Percentiles rank a stretch among this genome's conserved stretches.
phyloP scores from a whole-genome alignment of 2,329 filamentous ascomycete genomes.

The Ophiostoma fasciatum region DNA sequence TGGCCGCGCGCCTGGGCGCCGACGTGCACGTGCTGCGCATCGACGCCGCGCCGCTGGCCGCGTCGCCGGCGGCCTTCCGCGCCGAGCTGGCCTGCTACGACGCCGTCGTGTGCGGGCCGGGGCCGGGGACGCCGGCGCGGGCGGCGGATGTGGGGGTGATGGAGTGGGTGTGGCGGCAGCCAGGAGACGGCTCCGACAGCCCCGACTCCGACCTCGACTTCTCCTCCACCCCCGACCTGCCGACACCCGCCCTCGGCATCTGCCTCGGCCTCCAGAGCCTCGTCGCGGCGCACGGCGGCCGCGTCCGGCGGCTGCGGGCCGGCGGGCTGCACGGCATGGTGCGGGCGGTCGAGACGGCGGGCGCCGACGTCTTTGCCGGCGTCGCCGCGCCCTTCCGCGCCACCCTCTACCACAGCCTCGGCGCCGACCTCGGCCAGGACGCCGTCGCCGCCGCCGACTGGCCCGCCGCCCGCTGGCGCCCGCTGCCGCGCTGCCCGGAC shows the following conservation, averaged over 20 bases:
- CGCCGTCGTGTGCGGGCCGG: conserved; percentile 80
- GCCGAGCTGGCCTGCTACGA: conserved; percentile 48
- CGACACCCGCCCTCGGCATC: conserved; percentile 62
- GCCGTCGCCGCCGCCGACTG: conserved; percentile 21
- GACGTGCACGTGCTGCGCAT: conserved; percentile 60
- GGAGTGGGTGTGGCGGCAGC: conserved; percentile 50
- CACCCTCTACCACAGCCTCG: conserved; percentile 62
- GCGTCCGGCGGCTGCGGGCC: conserved; percentile 43
- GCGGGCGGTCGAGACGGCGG: conserved; percentile 24
- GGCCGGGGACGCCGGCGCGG: conserved; percentile 65
- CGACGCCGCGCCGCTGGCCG: conserved; percentile 37
- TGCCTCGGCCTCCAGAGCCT: conserved; percentile 84
- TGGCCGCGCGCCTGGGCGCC: conserved; percentile 53
- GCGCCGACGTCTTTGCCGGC: conserved; percentile 48
- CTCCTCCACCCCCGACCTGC: too few relatives aligned
- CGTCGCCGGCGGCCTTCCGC: conserved; percentile 28
- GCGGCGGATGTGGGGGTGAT: conserved; percentile 73
- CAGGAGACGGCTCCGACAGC: conserved; percentile 9
- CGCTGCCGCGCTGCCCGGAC: conserved; percentile 21
- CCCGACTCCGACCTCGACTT: too few relatives aligned
- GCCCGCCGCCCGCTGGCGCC: conserved; percentile 25
- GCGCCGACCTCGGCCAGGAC: conserved; percentile 38
- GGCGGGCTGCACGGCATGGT: conserved; percentile 75
- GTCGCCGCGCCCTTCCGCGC: conserved; percentile 44
- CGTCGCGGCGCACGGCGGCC: conserved; percentile 46